Conservation (phyloP, 1,284 basidiomycete species). For the Mycena citricolor region DNA sequence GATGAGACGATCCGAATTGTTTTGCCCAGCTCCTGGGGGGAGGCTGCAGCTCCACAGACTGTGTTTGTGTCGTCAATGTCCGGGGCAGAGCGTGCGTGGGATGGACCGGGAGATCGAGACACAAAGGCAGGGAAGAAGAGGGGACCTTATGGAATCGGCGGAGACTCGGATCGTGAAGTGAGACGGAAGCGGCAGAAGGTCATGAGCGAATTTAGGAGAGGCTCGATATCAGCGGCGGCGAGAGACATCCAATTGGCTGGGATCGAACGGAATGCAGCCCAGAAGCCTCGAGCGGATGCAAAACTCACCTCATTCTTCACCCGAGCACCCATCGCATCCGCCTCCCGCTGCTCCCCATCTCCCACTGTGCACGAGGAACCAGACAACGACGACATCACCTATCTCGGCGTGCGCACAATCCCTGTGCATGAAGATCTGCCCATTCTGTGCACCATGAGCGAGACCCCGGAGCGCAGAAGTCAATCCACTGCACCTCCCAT, state of each 20-base stretch:
- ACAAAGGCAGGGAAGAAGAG: conserved; percentile 4
- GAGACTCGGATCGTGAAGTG: background rate
- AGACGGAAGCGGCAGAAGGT: conserved; percentile 7
- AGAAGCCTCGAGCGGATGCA: background rate
- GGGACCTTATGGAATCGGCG: conserved; percentile 4
- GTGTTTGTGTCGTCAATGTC: too few relatives aligned
- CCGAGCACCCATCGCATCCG: background rate
- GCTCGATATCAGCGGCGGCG: conserved; percentile 1
- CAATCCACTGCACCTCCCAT: too few relatives aligned
- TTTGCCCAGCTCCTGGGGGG: too few relatives aligned
- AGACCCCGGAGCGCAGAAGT: too few relatives aligned
- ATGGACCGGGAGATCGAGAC: conserved; percentile 2
- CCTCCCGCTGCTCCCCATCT: background rate
- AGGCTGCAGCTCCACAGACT: too few relatives aligned
- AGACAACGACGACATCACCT: too few relatives aligned
- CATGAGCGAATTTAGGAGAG: background rate
- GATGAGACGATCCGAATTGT: background rate
- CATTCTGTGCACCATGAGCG: too few relatives aligned
- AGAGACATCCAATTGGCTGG: conserved; percentile 1
- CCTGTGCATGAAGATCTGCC: too few relatives aligned
- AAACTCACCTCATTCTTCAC: background rate
- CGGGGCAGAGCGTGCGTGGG: conserved; percentile 3
- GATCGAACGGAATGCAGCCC: background rate
- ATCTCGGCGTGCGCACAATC: too few relatives aligned
- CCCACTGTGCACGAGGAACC: too few relatives aligned